Conservation (phyloP, 192 early-diverging fungal species). For the Linnemannia hyalina region DNA sequence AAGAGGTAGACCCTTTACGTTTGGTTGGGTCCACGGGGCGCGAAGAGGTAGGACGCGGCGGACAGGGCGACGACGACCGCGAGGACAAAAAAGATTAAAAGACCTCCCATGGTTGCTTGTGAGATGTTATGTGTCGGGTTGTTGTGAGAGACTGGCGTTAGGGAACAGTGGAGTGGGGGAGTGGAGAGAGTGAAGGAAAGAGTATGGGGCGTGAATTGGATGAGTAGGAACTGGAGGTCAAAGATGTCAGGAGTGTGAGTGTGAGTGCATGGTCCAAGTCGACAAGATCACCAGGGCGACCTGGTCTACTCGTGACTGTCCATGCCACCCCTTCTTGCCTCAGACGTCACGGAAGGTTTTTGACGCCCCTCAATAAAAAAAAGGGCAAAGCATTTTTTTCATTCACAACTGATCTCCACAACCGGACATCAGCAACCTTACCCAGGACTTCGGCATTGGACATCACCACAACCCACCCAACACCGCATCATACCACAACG, state of each 20-base stretch:
- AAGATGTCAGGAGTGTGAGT: background rate
- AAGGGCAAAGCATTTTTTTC: background rate
- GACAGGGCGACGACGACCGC: constrained; percentile 58
- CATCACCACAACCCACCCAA: background rate
- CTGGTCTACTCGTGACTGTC: constrained; percentile 5
- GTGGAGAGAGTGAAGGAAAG: background rate
- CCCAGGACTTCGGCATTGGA: background rate
- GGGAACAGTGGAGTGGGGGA: background rate
- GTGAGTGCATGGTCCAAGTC: constrained; percentile 2
- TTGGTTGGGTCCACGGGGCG: constrained; percentile 72
- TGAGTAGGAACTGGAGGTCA: background rate
- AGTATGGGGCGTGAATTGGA: background rate
- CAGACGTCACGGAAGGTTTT: background rate
- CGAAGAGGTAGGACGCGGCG: constrained; percentile 64
- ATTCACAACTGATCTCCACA: background rate
- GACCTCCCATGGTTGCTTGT: constrained; percentile 59
- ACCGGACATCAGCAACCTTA: background rate
- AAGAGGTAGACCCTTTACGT: constrained; percentile 57
- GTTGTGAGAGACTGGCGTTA: background rate
- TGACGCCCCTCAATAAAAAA: background rate
- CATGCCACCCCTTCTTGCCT: background rate
- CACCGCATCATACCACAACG: background rate
- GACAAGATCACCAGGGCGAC: constrained; percentile 5
- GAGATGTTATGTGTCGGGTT: background rate
- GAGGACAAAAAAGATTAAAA: constrained; percentile 68